phyloP scores from a whole-genome alignment of 1,284 basidiomycete species.

The Cutaneotrichosporon curvatum region DNA sequence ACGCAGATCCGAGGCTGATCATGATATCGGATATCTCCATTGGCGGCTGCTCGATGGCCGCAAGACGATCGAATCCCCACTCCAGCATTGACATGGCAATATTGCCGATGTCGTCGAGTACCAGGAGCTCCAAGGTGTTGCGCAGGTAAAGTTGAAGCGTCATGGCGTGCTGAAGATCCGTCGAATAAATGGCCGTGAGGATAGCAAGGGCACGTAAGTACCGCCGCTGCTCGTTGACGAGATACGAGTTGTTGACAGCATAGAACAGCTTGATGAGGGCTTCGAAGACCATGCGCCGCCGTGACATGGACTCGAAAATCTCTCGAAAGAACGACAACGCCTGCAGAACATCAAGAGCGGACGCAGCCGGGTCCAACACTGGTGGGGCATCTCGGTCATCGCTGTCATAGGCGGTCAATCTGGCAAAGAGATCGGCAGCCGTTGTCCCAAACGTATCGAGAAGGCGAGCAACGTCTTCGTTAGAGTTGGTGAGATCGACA shows the following conservation, averaged over 20 bases:
- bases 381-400: neutral
- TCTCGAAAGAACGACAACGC: slow-evolving; percentile 9
- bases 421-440: too few species aligned
- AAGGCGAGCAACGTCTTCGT: too few species aligned
- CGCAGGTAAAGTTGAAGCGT: slow-evolving; percentile 62
- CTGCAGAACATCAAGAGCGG: slow-evolving; percentile 1
- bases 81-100: slow-evolving; percentile 67
- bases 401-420: too few species aligned
- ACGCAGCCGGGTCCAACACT: slow-evolving; percentile 3
- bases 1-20: slow-evolving; percentile 24
- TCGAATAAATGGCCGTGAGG: slow-evolving; percentile 57
- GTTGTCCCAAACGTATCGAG: too few species aligned
- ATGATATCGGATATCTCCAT: slow-evolving; percentile 20
- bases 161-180: slow-evolving; percentile 55
- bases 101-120: slow-evolving; percentile 60
- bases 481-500: neutral
- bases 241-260: slow-evolving; percentile 58
- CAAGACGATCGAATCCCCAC: slow-evolving; percentile 58
- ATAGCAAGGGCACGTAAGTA: slow-evolving; percentile 66
- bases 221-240: slow-evolving; percentile 80
- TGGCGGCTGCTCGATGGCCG: neutral
- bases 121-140: slow-evolving; percentile 59
- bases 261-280: slow-evolving; percentile 67
- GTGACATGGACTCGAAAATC: slow-evolving; percentile 2
- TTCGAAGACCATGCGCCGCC: slow-evolving; percentile 57